These are phyloP conservation scores for Adansonia gregorii DNA, from an alignment of 441 rosid species.

Conservation along the genomic window DNA sequence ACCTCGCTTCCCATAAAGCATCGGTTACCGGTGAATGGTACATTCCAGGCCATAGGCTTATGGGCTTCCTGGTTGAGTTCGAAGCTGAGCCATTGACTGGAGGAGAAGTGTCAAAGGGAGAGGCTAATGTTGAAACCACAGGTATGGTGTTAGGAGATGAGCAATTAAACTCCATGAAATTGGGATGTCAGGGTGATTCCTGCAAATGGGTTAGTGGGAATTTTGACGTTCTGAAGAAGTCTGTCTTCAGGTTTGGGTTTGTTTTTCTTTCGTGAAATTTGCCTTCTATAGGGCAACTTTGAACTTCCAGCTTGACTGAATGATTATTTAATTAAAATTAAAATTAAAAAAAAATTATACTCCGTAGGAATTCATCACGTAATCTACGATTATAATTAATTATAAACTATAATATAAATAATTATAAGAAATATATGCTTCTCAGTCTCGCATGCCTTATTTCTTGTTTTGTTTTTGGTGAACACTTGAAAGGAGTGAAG, in stretches of 20 bases:
- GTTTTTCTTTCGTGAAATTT: background rate
- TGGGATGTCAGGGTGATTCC: background rate
- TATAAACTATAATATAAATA: no score
- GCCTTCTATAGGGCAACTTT: background rate
- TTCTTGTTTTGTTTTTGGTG: no score
- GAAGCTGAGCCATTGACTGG: constrained; percentile 58
- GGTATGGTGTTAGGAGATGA: constrained; percentile 37
- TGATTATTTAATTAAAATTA: no score
- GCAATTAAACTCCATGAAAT: constrained; percentile 35
- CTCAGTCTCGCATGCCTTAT: no score
- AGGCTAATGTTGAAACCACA: constrained; percentile 32
- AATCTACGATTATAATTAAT: no score
- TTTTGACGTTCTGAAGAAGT: background rate
- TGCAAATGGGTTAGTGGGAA: constrained; percentile 5
- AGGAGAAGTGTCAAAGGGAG: constrained; percentile 33
- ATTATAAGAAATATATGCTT: no score
- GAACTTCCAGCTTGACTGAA: background rate
- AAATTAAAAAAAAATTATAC: no score
- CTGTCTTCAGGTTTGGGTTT: background rate
- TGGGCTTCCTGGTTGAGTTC: constrained; percentile 64
- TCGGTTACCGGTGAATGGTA: constrained; percentile 84
- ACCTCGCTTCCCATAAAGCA: constrained; percentile 86
- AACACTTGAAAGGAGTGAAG: no score
- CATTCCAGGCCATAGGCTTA: constrained; percentile 92
- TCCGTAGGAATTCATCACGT: no score